Base-by-base conservation (phyloP, 768 basidiomycete genomes). In the Phanerochaete sordida region DNA sequence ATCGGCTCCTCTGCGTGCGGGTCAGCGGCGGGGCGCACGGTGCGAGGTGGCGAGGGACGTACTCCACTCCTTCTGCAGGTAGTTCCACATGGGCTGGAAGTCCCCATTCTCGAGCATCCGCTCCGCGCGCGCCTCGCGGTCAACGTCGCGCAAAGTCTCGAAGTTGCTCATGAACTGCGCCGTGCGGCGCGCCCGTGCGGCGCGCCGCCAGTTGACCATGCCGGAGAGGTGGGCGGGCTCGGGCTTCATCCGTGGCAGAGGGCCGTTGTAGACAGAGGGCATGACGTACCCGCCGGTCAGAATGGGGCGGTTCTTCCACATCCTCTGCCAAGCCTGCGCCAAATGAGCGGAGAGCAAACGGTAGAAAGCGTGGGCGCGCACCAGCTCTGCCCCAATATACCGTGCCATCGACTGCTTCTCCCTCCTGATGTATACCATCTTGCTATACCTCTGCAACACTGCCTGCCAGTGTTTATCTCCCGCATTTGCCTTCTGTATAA, bases 171-270 rank as follows among this genome's bases (percentile, higher is more conserved):
- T 23, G 13, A 50, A 69, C 9, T 72, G 69, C 52, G 70, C 71
- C 28, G 66, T 73, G n/a, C 78, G 63, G 4, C 90, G 80, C 35
- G 77, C 84, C 0, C 80, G 74, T 3, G 74, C 73, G 9, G 68
- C 62, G 16, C 79, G 74, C 1, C 87, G 76, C 16, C 74, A 72
- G 44, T 74, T 69, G 33, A 95, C 90, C 76, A 94, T 91, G 70
- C 82, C 80, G 1, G 82, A 79, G 47, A 94, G 81, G n/a, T 80
- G 76, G 4, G 74, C 65, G 0, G 95, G 95, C 62, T 96, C 93
- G 0, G 91, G 92, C 43, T 81, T 84, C 65, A 97, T 75, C 0
- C 91, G 84, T 0, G 93, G 93, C 15, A 97, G 80, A 1, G 93
- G 91, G 0, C 74, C 77, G 68, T 93, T 84, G 72, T 73, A 83